Evolutionary conservation across 2,329 filamentous ascomycete genomes (phyloP), one percentile per base, ranked within the genome.

Genomic region (Pyrenophora teres): DNA sequence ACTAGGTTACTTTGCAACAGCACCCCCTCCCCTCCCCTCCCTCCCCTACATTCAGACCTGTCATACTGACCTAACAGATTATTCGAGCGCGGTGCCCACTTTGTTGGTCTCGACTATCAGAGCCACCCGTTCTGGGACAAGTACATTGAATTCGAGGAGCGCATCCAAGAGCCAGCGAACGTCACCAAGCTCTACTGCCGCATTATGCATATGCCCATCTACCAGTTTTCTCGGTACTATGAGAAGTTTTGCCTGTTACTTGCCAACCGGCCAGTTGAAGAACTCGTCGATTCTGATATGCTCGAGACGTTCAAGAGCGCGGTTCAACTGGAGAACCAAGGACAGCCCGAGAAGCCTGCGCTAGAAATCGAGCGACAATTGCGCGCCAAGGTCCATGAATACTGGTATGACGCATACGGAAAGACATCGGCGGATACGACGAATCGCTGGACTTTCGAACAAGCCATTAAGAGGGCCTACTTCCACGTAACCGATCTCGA

Each of bases 81-180:
- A 7, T 97, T 97, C 70, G 93, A 99, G 73, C 89, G 94, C 61
- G 94, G 89, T 57, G 89, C 91, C 23, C 83, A 83, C 25, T 87
- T 84, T 65, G 92, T 96, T 35, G 94, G 94, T 13, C 82, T 97
- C 15, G 94, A 99, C 75, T 99, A 96, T 70, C 81, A 96, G 25
- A 88, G 92, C 2, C 92, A 97, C 71, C 92, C 92, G 1, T 97
- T 99, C 77, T 99, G 94, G 94, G 94, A 99, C 75, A 97, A 96
- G 76, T 99, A 96, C 69, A 85, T 99, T 59, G 94, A 97, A 71
- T 97, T 95, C 67, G 94, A 97, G 72, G 92, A 97, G 72, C 88
- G 92, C 1, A 81, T 93, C 56, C 63, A 68, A 39, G 65, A 69
- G 30, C 57, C 61, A 6, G 53, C 61, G 58, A 90, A 86, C 66